Evolutionary conservation across 2,329 filamentous ascomycete genomes (phyloP).

Genomic region (Penicillium sp.): DNA sequence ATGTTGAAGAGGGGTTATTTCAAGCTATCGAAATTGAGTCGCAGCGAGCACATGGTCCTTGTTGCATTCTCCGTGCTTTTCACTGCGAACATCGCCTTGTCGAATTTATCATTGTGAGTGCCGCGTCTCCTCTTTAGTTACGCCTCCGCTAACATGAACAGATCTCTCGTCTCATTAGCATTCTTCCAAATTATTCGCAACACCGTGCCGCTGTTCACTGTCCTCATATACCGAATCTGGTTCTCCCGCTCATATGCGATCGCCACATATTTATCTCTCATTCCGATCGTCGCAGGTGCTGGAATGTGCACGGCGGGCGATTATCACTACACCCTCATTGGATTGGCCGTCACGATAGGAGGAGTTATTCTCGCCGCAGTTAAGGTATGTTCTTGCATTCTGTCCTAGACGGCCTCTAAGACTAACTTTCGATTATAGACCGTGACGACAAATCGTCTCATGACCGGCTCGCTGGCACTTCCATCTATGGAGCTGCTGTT

Average conservation of each 20-base stretch:
- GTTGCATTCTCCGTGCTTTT: conserved; percentile 20
- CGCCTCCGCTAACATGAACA: background rate
- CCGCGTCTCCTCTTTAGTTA: background rate
- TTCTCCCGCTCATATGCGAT: conserved; percentile 16
- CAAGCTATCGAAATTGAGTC: conserved; percentile 13
- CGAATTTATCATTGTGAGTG: conserved; percentile 19
- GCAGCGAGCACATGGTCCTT: conserved; percentile 19
- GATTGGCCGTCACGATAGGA: conserved; percentile 13
- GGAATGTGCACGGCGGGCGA: conserved; percentile 21
- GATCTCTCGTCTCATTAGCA: conserved; percentile 19
- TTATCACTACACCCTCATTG: conserved; percentile 15
- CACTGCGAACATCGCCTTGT: conserved; percentile 21
- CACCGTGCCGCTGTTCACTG: conserved; percentile 20
- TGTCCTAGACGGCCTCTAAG: background rate
- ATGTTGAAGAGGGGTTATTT: conserved; percentile 22
- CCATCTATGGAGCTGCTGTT: conserved; percentile 22
- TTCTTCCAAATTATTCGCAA: conserved; percentile 25
- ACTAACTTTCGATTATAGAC: conserved; percentile 10
- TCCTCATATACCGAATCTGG: conserved; percentile 19
- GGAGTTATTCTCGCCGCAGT: conserved; percentile 20
- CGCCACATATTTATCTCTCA: conserved; percentile 17
- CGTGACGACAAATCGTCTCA: conserved; percentile 20
- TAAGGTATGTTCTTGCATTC: conserved; percentile 12
- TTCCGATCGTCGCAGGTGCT: conserved; percentile 19
- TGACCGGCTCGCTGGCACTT: conserved; percentile 21